Conservation (phyloP, 2,329 filamentous ascomycete genomes). For the Cladosporium colombiae region DNA sequence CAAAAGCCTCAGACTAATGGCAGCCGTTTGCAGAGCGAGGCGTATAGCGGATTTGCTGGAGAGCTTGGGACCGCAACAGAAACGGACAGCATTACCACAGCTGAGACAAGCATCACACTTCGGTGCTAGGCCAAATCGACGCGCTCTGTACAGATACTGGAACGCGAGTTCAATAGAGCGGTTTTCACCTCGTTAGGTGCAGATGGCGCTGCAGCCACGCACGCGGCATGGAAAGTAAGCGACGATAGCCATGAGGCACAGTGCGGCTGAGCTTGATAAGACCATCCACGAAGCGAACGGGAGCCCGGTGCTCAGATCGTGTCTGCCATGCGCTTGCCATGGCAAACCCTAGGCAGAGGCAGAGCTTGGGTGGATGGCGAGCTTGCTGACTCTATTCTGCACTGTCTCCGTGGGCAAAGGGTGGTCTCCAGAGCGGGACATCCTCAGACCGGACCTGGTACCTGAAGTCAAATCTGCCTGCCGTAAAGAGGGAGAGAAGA, state of each 20-base stretch:
- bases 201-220: slow-evolving; percentile 12
- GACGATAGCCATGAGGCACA: not conserved
- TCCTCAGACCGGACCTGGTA: not conserved
- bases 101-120: not conserved
- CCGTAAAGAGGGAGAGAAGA: not conserved
- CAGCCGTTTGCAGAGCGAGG: not conserved
- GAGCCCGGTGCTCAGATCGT: not conserved
- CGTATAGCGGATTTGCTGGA: not conserved
- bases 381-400: not conserved
- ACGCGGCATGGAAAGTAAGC: slow-evolving; percentile 10
- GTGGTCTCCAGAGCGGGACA: not conserved
- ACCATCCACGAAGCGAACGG: not conserved
- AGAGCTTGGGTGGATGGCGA: not conserved
- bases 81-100: not conserved
- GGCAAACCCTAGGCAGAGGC: not conserved
- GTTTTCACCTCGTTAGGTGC: not conserved
- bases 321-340: not conserved
- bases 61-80: not conserved
- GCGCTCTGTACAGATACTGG: not conserved
- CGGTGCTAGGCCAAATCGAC: slow-evolving; percentile 1
- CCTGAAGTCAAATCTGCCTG: not conserved
- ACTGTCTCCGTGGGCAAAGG: not conserved
- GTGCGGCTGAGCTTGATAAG: slow-evolving; percentile 5
- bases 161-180: slow-evolving; percentile 10
- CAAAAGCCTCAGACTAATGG: not conserved